phyloP scores from a whole-genome alignment of 305 asterid species.

The Solanum chacoense region DNA sequence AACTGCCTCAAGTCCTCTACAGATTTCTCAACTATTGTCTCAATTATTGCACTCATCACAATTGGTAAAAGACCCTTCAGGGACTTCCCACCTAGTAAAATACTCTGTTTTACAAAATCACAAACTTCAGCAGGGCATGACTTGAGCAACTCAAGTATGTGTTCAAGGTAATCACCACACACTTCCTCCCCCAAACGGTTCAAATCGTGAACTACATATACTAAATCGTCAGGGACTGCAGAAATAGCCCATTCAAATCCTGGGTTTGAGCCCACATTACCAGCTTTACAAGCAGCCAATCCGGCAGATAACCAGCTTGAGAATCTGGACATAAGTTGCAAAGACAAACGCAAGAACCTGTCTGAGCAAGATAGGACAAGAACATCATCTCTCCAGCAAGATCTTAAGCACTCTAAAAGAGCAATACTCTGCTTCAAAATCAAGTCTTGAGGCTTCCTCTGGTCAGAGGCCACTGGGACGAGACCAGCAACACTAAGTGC shows the following conservation, averaged over 20 bases:
- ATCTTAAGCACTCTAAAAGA: slow-evolving; percentile 78
- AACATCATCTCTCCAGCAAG: slow-evolving; percentile 92
- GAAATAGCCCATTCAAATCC: slow-evolving; percentile 87
- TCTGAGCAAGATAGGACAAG: slow-evolving; percentile 82
- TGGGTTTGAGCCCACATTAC: slow-evolving; percentile 35
- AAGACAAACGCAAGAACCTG: slow-evolving; percentile 84
- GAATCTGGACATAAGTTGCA: slow-evolving; percentile 92
- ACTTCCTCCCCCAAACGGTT: slow-evolving; percentile 56
- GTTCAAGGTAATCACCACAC: slow-evolving; percentile 51
- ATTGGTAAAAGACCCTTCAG: slow-evolving; percentile 63
- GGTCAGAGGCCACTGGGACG: slow-evolving; percentile 28
- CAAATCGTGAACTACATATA: slow-evolving; percentile 73
- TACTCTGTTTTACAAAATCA: slow-evolving; percentile 81
- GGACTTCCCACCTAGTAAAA: slow-evolving; percentile 64
- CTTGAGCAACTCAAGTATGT: slow-evolving; percentile 65
- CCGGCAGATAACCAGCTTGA: slow-evolving; percentile 83
- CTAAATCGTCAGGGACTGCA: slow-evolving; percentile 74
- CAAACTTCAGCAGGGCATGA: slow-evolving; percentile 64
- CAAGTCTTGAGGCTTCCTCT: slow-evolving; percentile 36
- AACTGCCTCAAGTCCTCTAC: slow-evolving; percentile 87
- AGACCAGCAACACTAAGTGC: slow-evolving; percentile 58
- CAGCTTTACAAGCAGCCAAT: slow-evolving; percentile 62
- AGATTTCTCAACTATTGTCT: slow-evolving; percentile 72
- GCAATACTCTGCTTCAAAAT: slow-evolving; percentile 65
- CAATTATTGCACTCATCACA: slow-evolving; percentile 52